phyloP scores from a whole-genome alignment of 2,329 filamentous ascomycete species.

The Stemphylium lycopersici region DNA sequence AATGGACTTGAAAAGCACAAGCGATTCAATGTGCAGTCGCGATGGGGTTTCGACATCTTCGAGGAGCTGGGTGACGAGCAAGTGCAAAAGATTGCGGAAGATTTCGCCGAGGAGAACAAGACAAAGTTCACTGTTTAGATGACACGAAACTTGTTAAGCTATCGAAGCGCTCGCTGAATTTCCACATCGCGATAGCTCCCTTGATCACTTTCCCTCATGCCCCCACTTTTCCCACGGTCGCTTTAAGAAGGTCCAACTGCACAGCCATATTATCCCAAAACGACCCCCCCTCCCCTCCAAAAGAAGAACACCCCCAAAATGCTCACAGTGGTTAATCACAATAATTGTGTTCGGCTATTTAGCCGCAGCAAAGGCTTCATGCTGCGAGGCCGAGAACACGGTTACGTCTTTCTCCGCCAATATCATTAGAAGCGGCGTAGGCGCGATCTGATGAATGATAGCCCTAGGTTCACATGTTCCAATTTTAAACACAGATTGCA shows the following conservation, averaged over 20 bases:
- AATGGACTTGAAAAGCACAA: constrained; percentile 48
- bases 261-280: not conserved
- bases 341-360: not conserved
- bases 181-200: too few species aligned
- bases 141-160: too few species aligned
- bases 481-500: not conserved
- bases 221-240: too few species aligned
- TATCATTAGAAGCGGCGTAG: not conserved
- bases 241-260: not conserved
- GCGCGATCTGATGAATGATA: not conserved
- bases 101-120: constrained; percentile 26
- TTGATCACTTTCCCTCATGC: too few species aligned
- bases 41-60: constrained; percentile 36
- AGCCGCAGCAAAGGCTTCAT: not conserved
- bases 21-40: constrained; percentile 31
- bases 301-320: not conserved
- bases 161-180: too few species aligned
- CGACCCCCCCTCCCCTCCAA: not conserved
- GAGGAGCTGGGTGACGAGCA: constrained; percentile 31
- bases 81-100: constrained; percentile 25
- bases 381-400: not conserved
- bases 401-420: not conserved
- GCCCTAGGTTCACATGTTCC: not conserved
- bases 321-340: not conserved
- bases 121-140: constrained; percentile 22